Conservation (phyloP, 2,329 filamentous ascomycete species). For the Microdochium paspali region DNA sequence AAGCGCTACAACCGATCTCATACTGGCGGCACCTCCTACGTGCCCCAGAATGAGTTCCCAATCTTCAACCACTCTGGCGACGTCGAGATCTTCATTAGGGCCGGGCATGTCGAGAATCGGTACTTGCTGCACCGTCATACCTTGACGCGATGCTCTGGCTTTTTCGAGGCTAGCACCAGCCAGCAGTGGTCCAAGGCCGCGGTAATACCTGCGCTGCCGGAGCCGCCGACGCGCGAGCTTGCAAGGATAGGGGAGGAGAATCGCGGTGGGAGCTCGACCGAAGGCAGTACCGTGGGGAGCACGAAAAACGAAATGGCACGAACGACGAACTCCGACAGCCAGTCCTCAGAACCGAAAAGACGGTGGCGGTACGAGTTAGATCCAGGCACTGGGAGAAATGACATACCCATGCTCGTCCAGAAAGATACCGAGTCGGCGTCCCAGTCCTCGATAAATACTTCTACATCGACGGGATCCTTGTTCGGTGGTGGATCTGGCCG, state of each 20-base stretch:
- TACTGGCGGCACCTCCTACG: conserved; percentile 58
- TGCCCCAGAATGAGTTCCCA: conserved; percentile 84
- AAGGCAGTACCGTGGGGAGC: conserved; percentile 24
- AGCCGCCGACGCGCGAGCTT: conserved; percentile 31
- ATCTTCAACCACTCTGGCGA: conserved; percentile 85
- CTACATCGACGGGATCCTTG: conserved; percentile 30
- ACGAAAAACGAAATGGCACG: conserved; percentile 24
- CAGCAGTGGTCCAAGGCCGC: conserved; percentile 60
- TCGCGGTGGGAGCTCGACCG: conserved; percentile 14
- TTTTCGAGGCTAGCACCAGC: conserved; percentile 81
- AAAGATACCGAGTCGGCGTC: conserved; percentile 40
- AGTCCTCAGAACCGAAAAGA: conserved; percentile 36
- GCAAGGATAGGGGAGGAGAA: conserved; percentile 42
- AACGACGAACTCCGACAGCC: conserved; percentile 15
- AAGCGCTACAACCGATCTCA: conserved; percentile 77
- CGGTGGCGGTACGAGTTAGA: conserved; percentile 88
- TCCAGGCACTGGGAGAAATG: conserved; percentile 58
- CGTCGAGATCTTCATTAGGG: conserved; percentile 70
- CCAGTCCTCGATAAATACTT: conserved; percentile 1
- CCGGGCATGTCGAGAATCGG: conserved; percentile 62
- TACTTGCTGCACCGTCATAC: conserved; percentile 86
- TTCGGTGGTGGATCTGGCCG: conserved; percentile 45
- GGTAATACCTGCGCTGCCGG: conserved; percentile 18
- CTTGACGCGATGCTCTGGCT: conserved; percentile 80
- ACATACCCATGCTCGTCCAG: conserved; percentile 82